Evolutionary conservation across 1,284 basidiomycete genomes (phyloP).

Genomic region (Sporisorium sorghi): DNA sequence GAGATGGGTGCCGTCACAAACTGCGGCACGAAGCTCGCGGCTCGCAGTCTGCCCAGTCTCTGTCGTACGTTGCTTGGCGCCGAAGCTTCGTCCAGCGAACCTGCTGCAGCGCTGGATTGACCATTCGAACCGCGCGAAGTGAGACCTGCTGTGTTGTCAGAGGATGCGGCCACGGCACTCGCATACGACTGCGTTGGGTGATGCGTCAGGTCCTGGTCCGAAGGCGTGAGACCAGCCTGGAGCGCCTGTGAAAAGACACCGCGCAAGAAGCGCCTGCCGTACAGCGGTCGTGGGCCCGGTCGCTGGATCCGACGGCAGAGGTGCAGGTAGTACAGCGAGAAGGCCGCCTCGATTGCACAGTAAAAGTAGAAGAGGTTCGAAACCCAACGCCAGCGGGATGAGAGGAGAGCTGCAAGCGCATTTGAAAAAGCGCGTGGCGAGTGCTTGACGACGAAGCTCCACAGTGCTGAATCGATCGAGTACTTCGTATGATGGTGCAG

Average conservation of each 20-base stretch:
- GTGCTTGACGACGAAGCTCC: slow-evolving; percentile 10
- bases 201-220: not conserved
- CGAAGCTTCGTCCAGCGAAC: slow-evolving; percentile 7
- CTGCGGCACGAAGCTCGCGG: slow-evolving; percentile 51
- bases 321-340: slow-evolving; percentile 61
- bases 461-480: slow-evolving; percentile 20
- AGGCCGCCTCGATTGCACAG: slow-evolving; percentile 43
- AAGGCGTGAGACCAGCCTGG: slow-evolving; percentile 42
- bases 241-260: slow-evolving; percentile 52
- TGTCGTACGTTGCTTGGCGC: slow-evolving; percentile 28
- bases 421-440: slow-evolving; percentile 11
- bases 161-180: slow-evolving; percentile 15
- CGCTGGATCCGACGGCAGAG: slow-evolving; percentile 45
- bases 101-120: not conserved
- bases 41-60: slow-evolving; percentile 38
- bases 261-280: slow-evolving; percentile 45
- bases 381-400: slow-evolving; percentile 19
- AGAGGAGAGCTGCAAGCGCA: slow-evolving; percentile 5
- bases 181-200: slow-evolving; percentile 20
- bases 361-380: slow-evolving; percentile 40
- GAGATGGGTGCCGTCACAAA: slow-evolving; percentile 50
- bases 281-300: slow-evolving; percentile 42
- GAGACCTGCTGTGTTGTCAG: not conserved
- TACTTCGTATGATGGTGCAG: slow-evolving; percentile 7
- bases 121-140: slow-evolving; percentile 6